Percentiles rank a stretch among this genome's conserved stretches.
Conservation (phyloP, 2,329 filamentous ascomycete genomes). For the Bipolaris gigantea region DNA sequence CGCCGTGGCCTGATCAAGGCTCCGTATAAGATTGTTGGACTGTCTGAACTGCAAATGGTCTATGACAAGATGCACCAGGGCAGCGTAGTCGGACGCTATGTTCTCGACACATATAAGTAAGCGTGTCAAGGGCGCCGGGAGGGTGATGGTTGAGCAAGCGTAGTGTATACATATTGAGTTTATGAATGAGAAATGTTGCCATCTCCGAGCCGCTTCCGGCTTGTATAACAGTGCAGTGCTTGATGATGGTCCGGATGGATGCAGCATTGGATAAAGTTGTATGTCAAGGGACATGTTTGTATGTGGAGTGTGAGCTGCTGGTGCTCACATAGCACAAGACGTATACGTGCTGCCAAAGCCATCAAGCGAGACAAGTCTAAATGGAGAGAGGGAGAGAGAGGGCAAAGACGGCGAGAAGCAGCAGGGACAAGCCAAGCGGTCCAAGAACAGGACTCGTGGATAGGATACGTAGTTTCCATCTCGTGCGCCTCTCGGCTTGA, state of each 20-base stretch:
- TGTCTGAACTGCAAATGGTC: conserved; percentile 78
- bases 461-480: neutral
- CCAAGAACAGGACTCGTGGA: neutral
- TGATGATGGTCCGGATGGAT: conserved; percentile 1
- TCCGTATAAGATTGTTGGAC: conserved; percentile 81
- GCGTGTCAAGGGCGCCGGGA: neutral
- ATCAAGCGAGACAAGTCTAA: too few species aligned
- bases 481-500: neutral
- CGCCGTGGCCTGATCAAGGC: conserved; percentile 79
- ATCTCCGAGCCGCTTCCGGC: neutral
- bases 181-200: neutral
- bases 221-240: neutral
- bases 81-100: conserved; percentile 76
- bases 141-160: neutral
- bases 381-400: neutral
- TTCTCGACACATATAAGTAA: conserved; percentile 65
- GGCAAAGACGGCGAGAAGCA: neutral
- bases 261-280: neutral
- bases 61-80: conserved; percentile 70
- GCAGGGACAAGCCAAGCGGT: neutral
- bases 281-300: too few species aligned
- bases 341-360: too few species aligned
- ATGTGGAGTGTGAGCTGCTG: too few species aligned
- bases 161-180: conserved; percentile 16
- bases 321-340: too few species aligned